Evolutionary conservation across 2,329 filamentous ascomycete species (phyloP).

Genomic region (Cordyceps cateniannulata): DNA sequence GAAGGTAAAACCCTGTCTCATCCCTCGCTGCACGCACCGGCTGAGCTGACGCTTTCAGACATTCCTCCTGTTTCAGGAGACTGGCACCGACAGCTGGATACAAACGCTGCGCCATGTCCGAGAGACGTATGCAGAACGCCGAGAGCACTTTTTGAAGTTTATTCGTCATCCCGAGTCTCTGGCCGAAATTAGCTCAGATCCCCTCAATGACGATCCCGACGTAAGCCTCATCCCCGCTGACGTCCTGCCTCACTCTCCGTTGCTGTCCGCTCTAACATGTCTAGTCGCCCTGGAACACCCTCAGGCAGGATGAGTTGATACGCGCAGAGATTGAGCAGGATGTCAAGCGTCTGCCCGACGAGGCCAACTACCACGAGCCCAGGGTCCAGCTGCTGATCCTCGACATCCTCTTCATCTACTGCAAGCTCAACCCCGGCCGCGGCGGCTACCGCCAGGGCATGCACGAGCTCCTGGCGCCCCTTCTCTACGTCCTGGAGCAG

Average conservation of each 20-base stretch:
- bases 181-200: conserved; percentile 64
- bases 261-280: conserved; percentile 18
- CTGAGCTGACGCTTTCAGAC: conserved; percentile 42
- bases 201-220: conserved; percentile 71
- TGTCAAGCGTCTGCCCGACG: conserved; percentile 88
- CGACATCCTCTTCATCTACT: conserved; percentile 89
- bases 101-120: conserved; percentile 61
- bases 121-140: conserved; percentile 64
- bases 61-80: conserved; percentile 71
- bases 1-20: conserved; percentile 55
- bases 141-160: conserved; percentile 70
- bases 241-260: neutral
- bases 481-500: conserved; percentile 75
- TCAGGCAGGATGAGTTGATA: conserved; percentile 76
- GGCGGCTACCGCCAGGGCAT: conserved; percentile 96
- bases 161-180: conserved; percentile 81
- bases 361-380: conserved; percentile 78
- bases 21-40: neutral
- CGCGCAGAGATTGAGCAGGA: conserved; percentile 90
- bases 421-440: conserved; percentile 79
- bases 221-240: conserved; percentile 25
- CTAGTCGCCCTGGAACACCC: conserved; percentile 86
- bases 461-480: conserved; percentile 90
- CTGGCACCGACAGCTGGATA: conserved; percentile 61
- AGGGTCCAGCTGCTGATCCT: conserved; percentile 73